Conservation (phyloP, 1,284 basidiomycete genomes). For the Ganoderma boninense region DNA sequence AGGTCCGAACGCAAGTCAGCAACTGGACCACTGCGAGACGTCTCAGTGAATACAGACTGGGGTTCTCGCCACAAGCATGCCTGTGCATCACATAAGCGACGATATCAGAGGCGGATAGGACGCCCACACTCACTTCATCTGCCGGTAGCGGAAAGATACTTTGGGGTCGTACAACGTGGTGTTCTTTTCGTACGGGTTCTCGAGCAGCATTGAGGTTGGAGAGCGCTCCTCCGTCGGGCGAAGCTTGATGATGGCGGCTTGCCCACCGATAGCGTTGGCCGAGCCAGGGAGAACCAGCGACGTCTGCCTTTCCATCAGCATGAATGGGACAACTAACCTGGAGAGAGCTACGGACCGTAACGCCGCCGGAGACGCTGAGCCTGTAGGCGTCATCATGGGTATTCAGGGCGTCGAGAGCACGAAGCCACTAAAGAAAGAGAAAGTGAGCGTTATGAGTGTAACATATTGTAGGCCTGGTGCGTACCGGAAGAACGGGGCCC, state of each 20-base stretch:
- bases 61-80: conserved; percentile 45
- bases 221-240: conserved; percentile 52
- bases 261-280: conserved; percentile 52
- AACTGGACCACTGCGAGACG: too few species aligned
- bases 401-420: conserved; percentile 56
- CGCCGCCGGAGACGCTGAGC: conserved; percentile 52
- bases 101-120: neutral
- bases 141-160: conserved; percentile 52
- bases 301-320: conserved; percentile 26
- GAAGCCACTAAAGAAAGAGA: conserved; percentile 43
- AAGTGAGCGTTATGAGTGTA: too few species aligned
- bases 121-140: conserved; percentile 48
- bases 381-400: conserved; percentile 46
- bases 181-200: conserved; percentile 53
- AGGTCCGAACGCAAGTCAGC: neutral
- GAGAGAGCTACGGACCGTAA: conserved; percentile 39
- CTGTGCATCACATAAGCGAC: conserved; percentile 11
- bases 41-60: conserved; percentile 31
- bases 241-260: conserved; percentile 58
- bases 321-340: neutral
- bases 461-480: neutral
- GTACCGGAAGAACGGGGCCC: conserved; percentile 46
- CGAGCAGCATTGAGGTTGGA: conserved; percentile 54
- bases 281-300: conserved; percentile 57
- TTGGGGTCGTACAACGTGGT: conserved; percentile 37